These are phyloP conservation scores for Thalassiosira profunda DNA, from an alignment of 108 stramenopile genomes.

Conservation along the genomic window DNA sequence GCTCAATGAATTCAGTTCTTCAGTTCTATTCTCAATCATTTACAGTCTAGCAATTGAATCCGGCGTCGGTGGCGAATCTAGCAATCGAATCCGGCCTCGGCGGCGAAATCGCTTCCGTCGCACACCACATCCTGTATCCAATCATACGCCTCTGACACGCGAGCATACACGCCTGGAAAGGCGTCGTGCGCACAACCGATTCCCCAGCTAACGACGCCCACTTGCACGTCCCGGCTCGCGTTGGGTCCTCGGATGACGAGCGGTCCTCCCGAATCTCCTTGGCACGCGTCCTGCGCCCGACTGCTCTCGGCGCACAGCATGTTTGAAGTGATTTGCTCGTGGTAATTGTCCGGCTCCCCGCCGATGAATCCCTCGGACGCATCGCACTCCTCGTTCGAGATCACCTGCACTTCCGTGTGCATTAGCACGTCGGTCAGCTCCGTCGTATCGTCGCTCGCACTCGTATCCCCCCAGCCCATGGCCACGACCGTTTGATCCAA, in stretches of 20 bases:
- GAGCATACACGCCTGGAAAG: slow-evolving; percentile 59
- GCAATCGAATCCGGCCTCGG: no score
- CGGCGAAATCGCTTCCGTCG: no score
- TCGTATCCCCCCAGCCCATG: slow-evolving; percentile 47
- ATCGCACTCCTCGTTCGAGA: slow-evolving; percentile 32
- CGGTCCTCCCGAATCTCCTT: slow-evolving; percentile 12
- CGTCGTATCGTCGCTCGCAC: neutral
- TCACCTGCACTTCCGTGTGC: slow-evolving; percentile 41
- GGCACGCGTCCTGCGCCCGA: slow-evolving; percentile 41
- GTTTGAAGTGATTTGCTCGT: slow-evolving; percentile 22
- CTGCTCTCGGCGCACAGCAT: slow-evolving; percentile 43
- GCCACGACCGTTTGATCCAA: slow-evolving; percentile 13
- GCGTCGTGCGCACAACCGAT: slow-evolving; percentile 51
- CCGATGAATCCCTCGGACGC: slow-evolving; percentile 1
- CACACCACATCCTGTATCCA: slow-evolving; percentile 49
- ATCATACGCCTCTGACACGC: slow-evolving; percentile 14
- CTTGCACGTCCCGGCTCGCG: slow-evolving; percentile 29
- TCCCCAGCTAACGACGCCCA: slow-evolving; percentile 66
- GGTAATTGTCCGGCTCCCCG: slow-evolving; percentile 17
- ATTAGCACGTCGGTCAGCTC: slow-evolving; percentile 12
- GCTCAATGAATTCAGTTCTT: no score
- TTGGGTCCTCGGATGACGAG: slow-evolving; percentile 4
- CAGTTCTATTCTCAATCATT: no score
- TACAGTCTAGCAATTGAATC: no score
- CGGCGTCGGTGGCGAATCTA: no score